phyloP scores from a whole-genome alignment of 306 rosid species.

The Cucurbita ficifolia region DNA sequence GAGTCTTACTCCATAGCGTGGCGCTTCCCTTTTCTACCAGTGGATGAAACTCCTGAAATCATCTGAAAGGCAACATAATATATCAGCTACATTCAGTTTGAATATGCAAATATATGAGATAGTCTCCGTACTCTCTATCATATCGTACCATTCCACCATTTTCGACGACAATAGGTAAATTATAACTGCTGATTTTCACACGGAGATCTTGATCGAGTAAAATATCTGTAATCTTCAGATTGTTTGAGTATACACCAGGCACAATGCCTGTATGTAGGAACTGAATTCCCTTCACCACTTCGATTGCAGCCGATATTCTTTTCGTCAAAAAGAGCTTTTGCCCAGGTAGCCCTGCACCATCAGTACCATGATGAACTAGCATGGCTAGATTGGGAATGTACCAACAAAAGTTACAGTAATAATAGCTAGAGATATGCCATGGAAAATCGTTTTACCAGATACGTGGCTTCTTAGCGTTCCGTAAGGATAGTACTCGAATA shows the following conservation, averaged over 20 bases:
- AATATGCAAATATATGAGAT: not conserved
- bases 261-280: constrained; percentile 89
- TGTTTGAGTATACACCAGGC: constrained; percentile 71
- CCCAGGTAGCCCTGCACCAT: constrained; percentile 32
- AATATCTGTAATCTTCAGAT: constrained; percentile 70
- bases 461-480: constrained; percentile 45
- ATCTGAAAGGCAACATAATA: constrained; percentile 26
- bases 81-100: not conserved
- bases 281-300: constrained; percentile 75
- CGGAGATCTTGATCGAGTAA: constrained; percentile 56
- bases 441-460: constrained; percentile 42
- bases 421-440: not conserved
- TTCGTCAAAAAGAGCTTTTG: constrained; percentile 66
- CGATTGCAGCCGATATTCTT: constrained; percentile 75
- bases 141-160: constrained; percentile 46
- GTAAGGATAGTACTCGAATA: constrained; percentile 63
- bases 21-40: constrained; percentile 41
- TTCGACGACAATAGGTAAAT: constrained; percentile 48
- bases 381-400: not conserved
- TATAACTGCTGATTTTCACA: constrained; percentile 64
- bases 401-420: not conserved
- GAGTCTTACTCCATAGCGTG: constrained; percentile 33
- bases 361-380: not conserved
- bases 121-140: not conserved
- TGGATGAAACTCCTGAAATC: constrained; percentile 26